A percentile compares a stretch with the other conserved stretches of the same genome.
Evolutionary conservation across 306 rosid species (phyloP).

Genomic region (Cicer cuneatum): DNA sequence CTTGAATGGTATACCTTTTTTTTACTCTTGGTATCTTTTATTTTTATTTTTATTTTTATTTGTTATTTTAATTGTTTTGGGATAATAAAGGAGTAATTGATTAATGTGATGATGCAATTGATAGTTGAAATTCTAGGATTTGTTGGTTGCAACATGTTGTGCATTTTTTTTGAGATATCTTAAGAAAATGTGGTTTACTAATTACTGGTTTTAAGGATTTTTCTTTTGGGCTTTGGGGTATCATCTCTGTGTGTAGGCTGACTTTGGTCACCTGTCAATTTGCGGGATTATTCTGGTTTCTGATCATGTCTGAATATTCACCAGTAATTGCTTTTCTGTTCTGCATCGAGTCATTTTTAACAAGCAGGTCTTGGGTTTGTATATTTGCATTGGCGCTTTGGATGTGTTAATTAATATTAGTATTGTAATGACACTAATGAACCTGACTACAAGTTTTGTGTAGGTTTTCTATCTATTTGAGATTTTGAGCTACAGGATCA

Average conservation of each 20-base stretch:
- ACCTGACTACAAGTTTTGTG: conserved; percentile 5
- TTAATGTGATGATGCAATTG: conserved; percentile 23
- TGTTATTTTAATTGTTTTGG: conserved; percentile 25
- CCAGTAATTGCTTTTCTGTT: conserved; percentile 8
- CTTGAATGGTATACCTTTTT: conserved; percentile 73
- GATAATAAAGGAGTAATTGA: neutral
- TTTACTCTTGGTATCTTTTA: neutral
- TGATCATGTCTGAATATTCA: conserved; percentile 1
- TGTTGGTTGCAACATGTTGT: conserved; percentile 9
- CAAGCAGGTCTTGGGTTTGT: neutral
- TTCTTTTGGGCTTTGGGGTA: neutral
- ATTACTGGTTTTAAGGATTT: neutral
- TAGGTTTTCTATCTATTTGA: conserved; percentile 26
- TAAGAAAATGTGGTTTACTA: conserved; percentile 22
- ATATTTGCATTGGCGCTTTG: conserved; percentile 16
- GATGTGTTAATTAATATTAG: neutral
- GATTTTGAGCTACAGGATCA: conserved; percentile 7
- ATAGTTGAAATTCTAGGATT: conserved; percentile 32
- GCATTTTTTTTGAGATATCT: conserved; percentile 2
- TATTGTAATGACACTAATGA: conserved; percentile 28
- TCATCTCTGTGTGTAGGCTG: neutral
- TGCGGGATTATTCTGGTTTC: conserved; percentile 9
- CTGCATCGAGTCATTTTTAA: neutral
- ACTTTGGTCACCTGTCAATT: conserved; percentile 29
- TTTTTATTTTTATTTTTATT: neutral